Base-by-base conservation (phyloP, 345 rosid genomes). In the Citropsis articulata region DNA sequence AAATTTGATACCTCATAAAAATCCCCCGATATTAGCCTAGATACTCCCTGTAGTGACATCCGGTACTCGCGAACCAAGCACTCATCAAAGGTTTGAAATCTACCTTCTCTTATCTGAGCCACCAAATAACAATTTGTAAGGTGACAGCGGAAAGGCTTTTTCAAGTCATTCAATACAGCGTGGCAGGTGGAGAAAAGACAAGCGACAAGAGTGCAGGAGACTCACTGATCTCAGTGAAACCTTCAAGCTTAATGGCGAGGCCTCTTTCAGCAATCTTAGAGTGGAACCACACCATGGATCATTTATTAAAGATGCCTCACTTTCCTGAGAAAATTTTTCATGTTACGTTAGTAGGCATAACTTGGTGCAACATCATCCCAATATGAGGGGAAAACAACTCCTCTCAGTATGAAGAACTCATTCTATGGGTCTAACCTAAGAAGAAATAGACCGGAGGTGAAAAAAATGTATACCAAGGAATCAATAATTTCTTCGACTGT, bases 161-260 rank as follows among this genome's bases (percentile, higher is more conserved):
- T 45, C 24, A 36, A 13, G 12, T 38, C 75, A 57, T 71, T 31
- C n/a, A 28, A 57, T 22, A 72, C 18, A 10, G 16, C 9, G 3
- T 71, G 38, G 5, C 22, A 8, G 59, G 33, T 8, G 2, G 38
- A 19, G 8, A 1, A 3, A 1, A 36, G 63, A 60, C 5, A 16
- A n/a, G 5, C 4, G 22, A 53, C 16, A 62, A 24, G 79, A 5
- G 56, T 38, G 57, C 25, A 25, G 75, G 71, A 36, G 79, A 89
- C 99, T 88, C 84, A 91, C 99, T 33, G 98, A 94, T 94, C 91
- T 92, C 79, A 96, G 81, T 62, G 98, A 81, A 72, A 94, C 95
- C 87, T 94, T 96, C 89, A 96, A 89, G 81, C 98, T 90, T 86
- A 94, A 77, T 14, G 99, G 98, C 18, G 98, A 94, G 77, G 89